Percentiles rank a stretch among this genome's conserved stretches.
phyloP scores from a whole-genome alignment of 768 basidiomycete species.

The Tubosaeta brunneosetosa region DNA sequence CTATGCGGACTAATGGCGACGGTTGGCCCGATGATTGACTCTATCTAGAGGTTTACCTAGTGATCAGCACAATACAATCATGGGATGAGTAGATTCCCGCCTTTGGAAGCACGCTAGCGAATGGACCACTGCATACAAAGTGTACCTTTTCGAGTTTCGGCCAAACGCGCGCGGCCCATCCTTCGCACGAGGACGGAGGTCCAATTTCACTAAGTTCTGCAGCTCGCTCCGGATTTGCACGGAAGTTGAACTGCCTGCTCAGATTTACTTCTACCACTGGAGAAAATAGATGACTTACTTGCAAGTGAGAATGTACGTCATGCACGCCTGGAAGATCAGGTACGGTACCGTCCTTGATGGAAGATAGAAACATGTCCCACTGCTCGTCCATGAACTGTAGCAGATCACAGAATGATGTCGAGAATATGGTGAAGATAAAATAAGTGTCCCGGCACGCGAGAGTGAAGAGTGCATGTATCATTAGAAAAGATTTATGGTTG shows the following conservation, averaged over 20 bases:
- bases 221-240: slow-evolving; percentile 1
- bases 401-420: slow-evolving; percentile 4
- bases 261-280: too few species aligned
- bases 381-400: neutral
- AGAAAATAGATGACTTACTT: neutral
- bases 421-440: too few species aligned
- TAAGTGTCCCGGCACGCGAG: too few species aligned
- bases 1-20: neutral
- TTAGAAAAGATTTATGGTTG: too few species aligned
- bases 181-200: neutral
- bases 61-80: neutral
- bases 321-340: slow-evolving; percentile 6
- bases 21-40: slow-evolving; percentile 1
- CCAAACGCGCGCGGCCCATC: too few species aligned
- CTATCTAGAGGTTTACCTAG: neutral
- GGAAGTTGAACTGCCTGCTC: too few species aligned
- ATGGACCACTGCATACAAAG: slow-evolving; percentile 3
- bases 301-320: slow-evolving; percentile 1
- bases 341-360: slow-evolving; percentile 3
- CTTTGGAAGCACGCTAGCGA: neutral
- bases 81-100: neutral
- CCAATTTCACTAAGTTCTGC: slow-evolving; percentile 5
- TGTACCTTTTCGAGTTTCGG: too few species aligned
- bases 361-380: slow-evolving; percentile 2
- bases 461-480: too few species aligned